Evolutionary conservation across 1,284 basidiomycete species (phyloP), one percentile per base, ranked within the genome.

Genomic region (Inonotus obliquus): DNA sequence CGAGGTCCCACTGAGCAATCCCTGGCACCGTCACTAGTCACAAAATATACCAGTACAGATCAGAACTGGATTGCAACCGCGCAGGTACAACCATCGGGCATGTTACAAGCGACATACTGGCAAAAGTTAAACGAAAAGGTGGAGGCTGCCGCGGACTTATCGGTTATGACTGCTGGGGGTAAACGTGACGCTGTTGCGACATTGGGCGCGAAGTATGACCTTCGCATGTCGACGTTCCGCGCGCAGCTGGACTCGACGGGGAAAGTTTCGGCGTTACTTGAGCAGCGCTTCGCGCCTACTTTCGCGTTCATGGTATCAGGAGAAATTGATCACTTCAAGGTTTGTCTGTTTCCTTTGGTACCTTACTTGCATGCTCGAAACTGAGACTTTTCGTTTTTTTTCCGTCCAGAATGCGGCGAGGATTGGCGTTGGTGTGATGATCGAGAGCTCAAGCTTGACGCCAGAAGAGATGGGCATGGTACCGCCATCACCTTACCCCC

Each of bases 271-370:
- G 94, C 94, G 66, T 77, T 97, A 69, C 85, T 99, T 53, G 97
- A 99, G 77, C 96, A 98, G 75, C 85, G 95, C 62, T 92, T 99
- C 74, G 93, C 93, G 23, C 97, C 97, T 9, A 88, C 92, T 11
- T 98, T 99, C 71, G 87, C 93, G 4, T 96, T 99, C 82, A 78
- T 96, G 68, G 87, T 99, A 65, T 86, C 92, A 17, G 96, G 97
- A 14, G 96, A 99, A 81, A 95, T 99, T 67, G 97, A 99, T 75
- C 96, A 99, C 82, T 89, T 94, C 80, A 97, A 96, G 85, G 93
- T 92, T 68, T 68, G 81, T 71, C 0, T 4, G 60, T 65, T 38
- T 4, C n/a, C n/a, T 65, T 51, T 19, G 17, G 37, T 3, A 27
- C n/a, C 35, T 41, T 29, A n/a, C 37, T 19, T 27, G 35, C 21